These are phyloP conservation scores for Musa balbisiana DNA, from an alignment of 202 grass and related monocot genomes.

Conservation along the genomic window DNA sequence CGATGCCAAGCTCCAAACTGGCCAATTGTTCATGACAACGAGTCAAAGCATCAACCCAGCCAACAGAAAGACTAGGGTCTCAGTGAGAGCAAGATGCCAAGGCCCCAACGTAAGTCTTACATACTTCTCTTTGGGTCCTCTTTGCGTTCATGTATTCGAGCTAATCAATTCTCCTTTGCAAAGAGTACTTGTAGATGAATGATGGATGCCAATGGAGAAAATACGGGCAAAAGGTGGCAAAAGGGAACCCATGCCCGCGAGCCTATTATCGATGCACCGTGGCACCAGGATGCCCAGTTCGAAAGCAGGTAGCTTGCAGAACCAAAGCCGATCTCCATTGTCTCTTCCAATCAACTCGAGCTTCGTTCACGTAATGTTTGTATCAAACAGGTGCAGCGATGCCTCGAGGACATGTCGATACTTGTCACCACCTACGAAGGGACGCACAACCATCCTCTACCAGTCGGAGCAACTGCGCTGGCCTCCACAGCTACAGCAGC, in stretches of 20 bases:
- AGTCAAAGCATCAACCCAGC: slow-evolving; percentile 78
- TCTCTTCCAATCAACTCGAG: too few relatives aligned
- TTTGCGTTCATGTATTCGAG: too few relatives aligned
- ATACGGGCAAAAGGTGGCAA: slow-evolving; percentile 92
- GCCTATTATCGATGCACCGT: slow-evolving; percentile 97
- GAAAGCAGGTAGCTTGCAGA: slow-evolving; percentile 56
- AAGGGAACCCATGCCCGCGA: slow-evolving; percentile 89
- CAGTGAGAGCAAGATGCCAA: slow-evolving; percentile 80
- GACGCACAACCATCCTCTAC: slow-evolving; percentile 90
- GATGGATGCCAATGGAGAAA: slow-evolving; percentile 98
- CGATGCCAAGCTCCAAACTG: not conserved
- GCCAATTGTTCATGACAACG: slow-evolving; percentile 28
- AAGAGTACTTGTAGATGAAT: slow-evolving; percentile 52
- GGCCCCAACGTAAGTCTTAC: slow-evolving; percentile 69
- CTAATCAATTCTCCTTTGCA: too few relatives aligned
- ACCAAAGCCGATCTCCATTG: not conserved
- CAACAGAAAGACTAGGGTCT: slow-evolving; percentile 98
- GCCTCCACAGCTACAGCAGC: slow-evolving; percentile 57
- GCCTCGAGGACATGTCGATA: slow-evolving; percentile 90
- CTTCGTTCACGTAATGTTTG: not conserved
- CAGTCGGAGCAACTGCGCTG: slow-evolving; percentile 80
- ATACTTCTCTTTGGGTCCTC: too few relatives aligned
- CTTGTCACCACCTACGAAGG: slow-evolving; percentile 96
- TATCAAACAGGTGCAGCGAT: slow-evolving; percentile 64
- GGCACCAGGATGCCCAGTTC: slow-evolving; percentile 76